phyloP scores from a whole-genome alignment of 2,329 filamentous ascomycete genomes.

The Xylariaceae sp. region DNA sequence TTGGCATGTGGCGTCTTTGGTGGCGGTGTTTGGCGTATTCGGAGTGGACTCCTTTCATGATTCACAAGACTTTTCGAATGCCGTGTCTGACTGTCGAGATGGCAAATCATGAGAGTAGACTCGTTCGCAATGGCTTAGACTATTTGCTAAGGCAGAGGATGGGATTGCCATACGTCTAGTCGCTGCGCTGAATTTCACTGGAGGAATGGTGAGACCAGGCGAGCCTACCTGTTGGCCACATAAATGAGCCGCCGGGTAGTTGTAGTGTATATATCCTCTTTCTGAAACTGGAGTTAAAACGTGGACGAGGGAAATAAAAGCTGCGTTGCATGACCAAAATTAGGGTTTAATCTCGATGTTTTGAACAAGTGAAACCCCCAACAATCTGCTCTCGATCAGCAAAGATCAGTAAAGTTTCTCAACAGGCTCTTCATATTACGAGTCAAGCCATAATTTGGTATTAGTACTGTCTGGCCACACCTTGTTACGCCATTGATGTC shows the following conservation, averaged over 20 bases:
- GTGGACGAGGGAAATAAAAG: constrained; percentile 30
- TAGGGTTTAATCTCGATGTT: constrained; percentile 6
- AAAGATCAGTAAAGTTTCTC: neutral
- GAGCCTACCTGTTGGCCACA: constrained; percentile 15
- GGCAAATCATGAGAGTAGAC: constrained; percentile 6
- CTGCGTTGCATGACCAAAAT: constrained; percentile 32
- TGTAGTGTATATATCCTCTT: constrained; percentile 39
- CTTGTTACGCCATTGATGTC: too few relatives aligned
- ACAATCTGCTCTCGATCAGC: too few relatives aligned
- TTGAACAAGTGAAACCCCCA: neutral
- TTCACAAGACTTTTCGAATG: constrained; percentile 12
- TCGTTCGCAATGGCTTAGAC: constrained; percentile 9
- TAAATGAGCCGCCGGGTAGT: constrained; percentile 15
- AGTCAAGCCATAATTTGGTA: too few relatives aligned
- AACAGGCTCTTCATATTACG: neutral
- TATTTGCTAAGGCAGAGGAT: constrained; percentile 4
- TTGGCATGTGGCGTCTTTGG: constrained; percentile 27
- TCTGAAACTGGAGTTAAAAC: constrained; percentile 30
- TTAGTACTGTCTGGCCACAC: too few relatives aligned
- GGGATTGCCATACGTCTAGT: constrained; percentile 8
- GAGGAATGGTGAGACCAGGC: constrained; percentile 12
- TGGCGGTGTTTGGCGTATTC: constrained; percentile 26
- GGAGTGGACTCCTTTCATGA: constrained; percentile 23
- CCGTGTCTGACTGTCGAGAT: constrained; percentile 11
- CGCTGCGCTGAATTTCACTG: constrained; percentile 20